Evolutionary conservation across 2,329 filamentous ascomycete genomes (phyloP).

Genomic region (Alternaria sp.): DNA sequence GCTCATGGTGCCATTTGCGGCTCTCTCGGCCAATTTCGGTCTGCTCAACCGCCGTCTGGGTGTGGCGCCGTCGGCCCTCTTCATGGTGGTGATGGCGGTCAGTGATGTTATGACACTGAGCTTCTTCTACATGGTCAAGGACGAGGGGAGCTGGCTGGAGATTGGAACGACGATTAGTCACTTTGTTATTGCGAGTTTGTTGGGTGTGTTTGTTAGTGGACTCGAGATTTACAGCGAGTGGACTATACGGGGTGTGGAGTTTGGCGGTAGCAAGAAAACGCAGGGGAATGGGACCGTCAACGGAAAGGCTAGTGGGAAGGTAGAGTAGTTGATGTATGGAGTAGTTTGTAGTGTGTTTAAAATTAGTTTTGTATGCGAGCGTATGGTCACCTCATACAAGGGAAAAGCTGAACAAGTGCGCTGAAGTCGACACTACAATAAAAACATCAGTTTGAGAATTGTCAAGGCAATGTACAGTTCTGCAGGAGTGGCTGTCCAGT

Average conservation of each 20-base stretch:
- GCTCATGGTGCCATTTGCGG: slow-evolving; percentile 88
- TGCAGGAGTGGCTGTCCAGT: background rate
- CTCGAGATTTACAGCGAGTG: slow-evolving; percentile 85
- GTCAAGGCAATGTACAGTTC: background rate
- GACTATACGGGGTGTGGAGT: slow-evolving; percentile 81
- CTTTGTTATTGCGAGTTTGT: slow-evolving; percentile 86
- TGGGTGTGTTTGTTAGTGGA: slow-evolving; percentile 89
- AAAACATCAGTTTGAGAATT: background rate
- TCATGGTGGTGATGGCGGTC: slow-evolving; percentile 86
- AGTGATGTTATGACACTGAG: slow-evolving; percentile 91
- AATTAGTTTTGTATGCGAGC: background rate
- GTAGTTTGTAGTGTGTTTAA: background rate
- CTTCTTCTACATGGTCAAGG: slow-evolving; percentile 97
- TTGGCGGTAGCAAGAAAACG: slow-evolving; percentile 49
- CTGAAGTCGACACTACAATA: background rate
- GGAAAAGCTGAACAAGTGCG: background rate
- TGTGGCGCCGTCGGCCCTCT: slow-evolving; percentile 85
- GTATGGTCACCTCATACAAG: background rate
- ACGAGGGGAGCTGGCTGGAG: slow-evolving; percentile 96
- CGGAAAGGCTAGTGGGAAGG: slow-evolving; percentile 4
- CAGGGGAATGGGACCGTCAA: background rate
- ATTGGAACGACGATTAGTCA: slow-evolving; percentile 97
- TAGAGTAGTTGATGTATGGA: background rate
- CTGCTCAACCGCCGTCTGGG: slow-evolving; percentile 85
- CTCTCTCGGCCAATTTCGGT: slow-evolving; percentile 92